phyloP scores from a whole-genome alignment of 2,329 filamentous ascomycete genomes.

The Colletotrichum sublineola region DNA sequence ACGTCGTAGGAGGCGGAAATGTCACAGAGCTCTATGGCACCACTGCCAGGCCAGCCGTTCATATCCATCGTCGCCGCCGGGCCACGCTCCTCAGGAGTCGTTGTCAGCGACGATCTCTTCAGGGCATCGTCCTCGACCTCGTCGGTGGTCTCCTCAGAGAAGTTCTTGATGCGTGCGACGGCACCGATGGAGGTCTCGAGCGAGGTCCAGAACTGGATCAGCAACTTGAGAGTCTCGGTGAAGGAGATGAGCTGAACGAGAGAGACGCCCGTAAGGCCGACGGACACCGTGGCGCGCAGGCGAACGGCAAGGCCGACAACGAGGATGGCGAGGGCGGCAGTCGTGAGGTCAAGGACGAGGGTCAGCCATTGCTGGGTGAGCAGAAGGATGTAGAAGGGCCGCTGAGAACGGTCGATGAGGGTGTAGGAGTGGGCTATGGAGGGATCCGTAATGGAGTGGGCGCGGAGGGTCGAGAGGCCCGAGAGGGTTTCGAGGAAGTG shows the following conservation, averaged over 20 bases:
- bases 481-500: constrained; percentile 61
- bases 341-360: constrained; percentile 64
- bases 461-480: constrained; percentile 64
- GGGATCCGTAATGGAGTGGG: constrained; percentile 64
- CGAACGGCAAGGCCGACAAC: constrained; percentile 61
- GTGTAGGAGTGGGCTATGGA: constrained; percentile 59
- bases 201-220: constrained; percentile 52
- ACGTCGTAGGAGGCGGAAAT: constrained; percentile 25
- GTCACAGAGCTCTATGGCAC: constrained; percentile 51
- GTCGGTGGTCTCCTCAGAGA: constrained; percentile 46
- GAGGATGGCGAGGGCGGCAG: constrained; percentile 60
- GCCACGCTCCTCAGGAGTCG: too few species aligned
- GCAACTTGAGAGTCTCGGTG: constrained; percentile 50
- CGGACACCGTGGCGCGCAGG: constrained; percentile 34
- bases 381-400: constrained; percentile 69
- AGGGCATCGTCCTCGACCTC: constrained; percentile 46
- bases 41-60: constrained; percentile 51
- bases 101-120: background rate
- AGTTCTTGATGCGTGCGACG: constrained; percentile 48
- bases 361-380: constrained; percentile 70
- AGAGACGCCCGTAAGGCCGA: constrained; percentile 46
- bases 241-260: constrained; percentile 52
- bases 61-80: constrained; percentile 30
- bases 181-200: constrained; percentile 50
- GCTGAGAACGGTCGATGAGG: constrained; percentile 67